Evolutionary conservation across 805 yeast genomes (phyloP), one percentile per base, ranked within the genome.

Genomic region (Hanseniaspora vineae): DNA sequence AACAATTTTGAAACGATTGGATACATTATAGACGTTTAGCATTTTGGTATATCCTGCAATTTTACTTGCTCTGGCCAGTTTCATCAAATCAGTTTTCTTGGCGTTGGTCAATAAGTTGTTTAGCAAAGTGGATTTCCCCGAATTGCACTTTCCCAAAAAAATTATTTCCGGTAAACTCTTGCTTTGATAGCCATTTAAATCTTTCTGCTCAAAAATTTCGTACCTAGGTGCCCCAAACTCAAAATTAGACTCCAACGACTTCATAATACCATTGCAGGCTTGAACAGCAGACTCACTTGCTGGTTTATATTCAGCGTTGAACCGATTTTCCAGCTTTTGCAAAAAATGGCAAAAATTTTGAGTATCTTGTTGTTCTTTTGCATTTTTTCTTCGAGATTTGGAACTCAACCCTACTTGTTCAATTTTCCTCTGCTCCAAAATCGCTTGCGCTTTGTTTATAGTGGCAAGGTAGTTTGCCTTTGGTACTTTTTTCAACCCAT

Each of bases 101-200:
- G 64, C 59, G 35, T 66, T 65, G 1, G 77, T 66, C 4, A 84
- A 64, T 9, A 86, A 48, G 12, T 74, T 75, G 56, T 84, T 84
- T 39, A 88, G 66, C 23, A 88, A 60, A 0, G 94, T 78, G 0
- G 95, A 84, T 58, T 88, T 88, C 0, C 96, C 97, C 8, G 81
- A 88, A 55, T 88, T 88, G 44, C 94, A 81, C 52, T 85, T 75
- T 0, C 97, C 96, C 42, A 88, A 55, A 44, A 88, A 71, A 3
- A 82, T 67, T 4, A 87, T 75, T 57, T 87, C 96, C 0, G 96
- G 95, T 12, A 83, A 19, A 10, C 5, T 37, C 40, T 37, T 11
- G 40, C 11, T 15, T 6, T 14, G 40, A 4, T n/a, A 37, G 4
- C 6, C 19, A 17, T 23, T 23, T 23, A 8, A 23, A 8, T 37